phyloP scores from a whole-genome alignment of 2,329 filamentous ascomycete genomes.

The Neoarthrinium moseri region DNA sequence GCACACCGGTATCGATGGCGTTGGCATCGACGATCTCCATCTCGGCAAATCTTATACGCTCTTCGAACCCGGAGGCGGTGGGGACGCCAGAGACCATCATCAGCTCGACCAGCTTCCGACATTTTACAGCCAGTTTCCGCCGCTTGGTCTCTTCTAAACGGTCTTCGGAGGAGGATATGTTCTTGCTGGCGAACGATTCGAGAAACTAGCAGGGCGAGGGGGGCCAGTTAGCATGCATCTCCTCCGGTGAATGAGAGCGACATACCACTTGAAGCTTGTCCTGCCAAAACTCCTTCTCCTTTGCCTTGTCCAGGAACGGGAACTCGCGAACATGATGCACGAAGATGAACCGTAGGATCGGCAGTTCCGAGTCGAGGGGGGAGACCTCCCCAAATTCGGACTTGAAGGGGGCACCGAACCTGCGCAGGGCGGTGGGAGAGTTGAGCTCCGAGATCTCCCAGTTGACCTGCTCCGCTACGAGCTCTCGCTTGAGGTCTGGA shows the following conservation, averaged over 20 bases:
- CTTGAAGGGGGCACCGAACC: slow-evolving; percentile 93
- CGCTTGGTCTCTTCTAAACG: slow-evolving; percentile 94
- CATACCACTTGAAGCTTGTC: slow-evolving; percentile 91
- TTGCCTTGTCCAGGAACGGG: slow-evolving; percentile 93
- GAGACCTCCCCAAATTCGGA: slow-evolving; percentile 91
- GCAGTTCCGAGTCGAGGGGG: slow-evolving; percentile 89
- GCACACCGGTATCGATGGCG: slow-evolving; percentile 85
- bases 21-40: slow-evolving; percentile 94
- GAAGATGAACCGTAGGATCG: slow-evolving; percentile 93
- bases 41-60: slow-evolving; percentile 93
- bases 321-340: slow-evolving; percentile 98
- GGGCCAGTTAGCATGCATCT: too few relatives aligned
- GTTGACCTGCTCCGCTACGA: slow-evolving; percentile 85
- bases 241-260: too few relatives aligned
- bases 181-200: slow-evolving; percentile 94
- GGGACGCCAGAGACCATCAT: slow-evolving; percentile 99
- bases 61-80: slow-evolving; percentile 95
- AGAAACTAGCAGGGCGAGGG: slow-evolving; percentile 80
- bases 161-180: slow-evolving; percentile 96
- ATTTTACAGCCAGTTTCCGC: slow-evolving; percentile 86
- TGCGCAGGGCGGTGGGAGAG: slow-evolving; percentile 87
- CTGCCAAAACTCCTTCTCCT: slow-evolving; percentile 99
- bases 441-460: slow-evolving; percentile 91
- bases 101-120: slow-evolving; percentile 91
- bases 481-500: slow-evolving; percentile 89